Base-by-base conservation (phyloP, 1,284 basidiomycete genomes). In the Gymnopus androsaceus region DNA sequence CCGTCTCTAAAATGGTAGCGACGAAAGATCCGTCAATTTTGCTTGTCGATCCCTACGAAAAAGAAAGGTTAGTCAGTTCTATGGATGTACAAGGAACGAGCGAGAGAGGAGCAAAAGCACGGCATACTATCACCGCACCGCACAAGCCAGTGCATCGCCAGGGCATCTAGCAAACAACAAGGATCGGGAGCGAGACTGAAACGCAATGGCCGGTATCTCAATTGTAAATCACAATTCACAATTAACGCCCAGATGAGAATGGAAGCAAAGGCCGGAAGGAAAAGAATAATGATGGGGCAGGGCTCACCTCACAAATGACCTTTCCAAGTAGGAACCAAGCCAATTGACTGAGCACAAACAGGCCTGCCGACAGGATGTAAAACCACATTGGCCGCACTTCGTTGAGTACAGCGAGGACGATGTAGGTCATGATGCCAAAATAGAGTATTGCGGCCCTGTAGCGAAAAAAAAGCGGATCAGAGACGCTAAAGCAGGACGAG, bases 21-120 rank as follows among this genome's bases (percentile, higher is more conserved):
- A 95, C 69, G 68, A 95, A 94, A 2, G 88, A 85, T 9, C 88
- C 90, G 69, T 94, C 93, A 31, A 94, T 70, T 65, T 85, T 88
- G 36, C 74, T 69, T 54, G 78, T 75, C 14, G 88, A 80, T 17
- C 81, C 81, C 86, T 84, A 56, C 31, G 63, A 30, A 17, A 31
- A 31, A 48, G 19, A 15, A 21, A 15, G 9, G 34, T 36, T 15
- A 28, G 25, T 31, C 2, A 31, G 28, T 31, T 28, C n/a, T 3
- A 27, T 12, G 15, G 38, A 40, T 5, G 19, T 40, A 19, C 23
- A 15, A 8, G 36, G 36, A 38, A n/a, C n/a, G n/a, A n/a, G n/a
- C n/a, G n/a, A n/a, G n/a, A n/a, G n/a, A n/a, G n/a, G n/a, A n/a
- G n/a, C n/a, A n/a, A n/a, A n/a, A n/a, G n/a, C n/a, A n/a, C n/a